Conservation (phyloP, 441 rosid species). For the Breynia disticha region DNA sequence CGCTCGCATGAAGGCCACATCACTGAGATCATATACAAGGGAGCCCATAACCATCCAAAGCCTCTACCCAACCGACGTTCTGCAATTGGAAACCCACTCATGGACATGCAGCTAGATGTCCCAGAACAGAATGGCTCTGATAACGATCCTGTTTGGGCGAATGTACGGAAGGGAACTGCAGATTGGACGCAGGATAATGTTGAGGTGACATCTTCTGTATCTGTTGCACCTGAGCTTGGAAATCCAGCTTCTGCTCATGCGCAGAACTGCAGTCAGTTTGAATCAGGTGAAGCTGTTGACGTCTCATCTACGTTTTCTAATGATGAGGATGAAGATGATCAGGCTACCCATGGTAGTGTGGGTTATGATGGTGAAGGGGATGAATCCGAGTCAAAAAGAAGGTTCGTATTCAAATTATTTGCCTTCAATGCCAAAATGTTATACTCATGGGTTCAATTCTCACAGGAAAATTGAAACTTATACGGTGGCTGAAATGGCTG, state of each 20-base stretch:
- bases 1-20: slow-evolving; percentile 60
- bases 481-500: slow-evolving; percentile 56
- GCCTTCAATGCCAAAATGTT: background rate
- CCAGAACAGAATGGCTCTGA: slow-evolving; percentile 28
- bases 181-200: slow-evolving; percentile 56
- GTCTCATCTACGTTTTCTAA: slow-evolving; percentile 47
- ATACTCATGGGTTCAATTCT: slow-evolving; percentile 10
- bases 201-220: slow-evolving; percentile 52
- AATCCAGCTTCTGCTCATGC: slow-evolving; percentile 32
- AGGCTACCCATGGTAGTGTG: slow-evolving; percentile 37
- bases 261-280: slow-evolving; percentile 30
- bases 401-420: slow-evolving; percentile 20
- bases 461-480: slow-evolving; percentile 52
- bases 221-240: slow-evolving; percentile 34
- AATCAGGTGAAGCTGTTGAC: slow-evolving; percentile 43
- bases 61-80: slow-evolving; percentile 39
- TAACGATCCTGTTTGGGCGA: slow-evolving; percentile 41
- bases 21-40: slow-evolving; percentile 66
- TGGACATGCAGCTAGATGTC: slow-evolving; percentile 28
- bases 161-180: slow-evolving; percentile 30
- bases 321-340: slow-evolving; percentile 58
- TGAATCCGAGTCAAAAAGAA: slow-evolving; percentile 58
- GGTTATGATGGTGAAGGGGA: slow-evolving; percentile 45
- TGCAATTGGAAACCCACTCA: slow-evolving; percentile 28
- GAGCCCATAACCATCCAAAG: slow-evolving; percentile 52